Conservation (phyloP, 169 alveolate genomes). For the Plasmodium coatneyi region DNA sequence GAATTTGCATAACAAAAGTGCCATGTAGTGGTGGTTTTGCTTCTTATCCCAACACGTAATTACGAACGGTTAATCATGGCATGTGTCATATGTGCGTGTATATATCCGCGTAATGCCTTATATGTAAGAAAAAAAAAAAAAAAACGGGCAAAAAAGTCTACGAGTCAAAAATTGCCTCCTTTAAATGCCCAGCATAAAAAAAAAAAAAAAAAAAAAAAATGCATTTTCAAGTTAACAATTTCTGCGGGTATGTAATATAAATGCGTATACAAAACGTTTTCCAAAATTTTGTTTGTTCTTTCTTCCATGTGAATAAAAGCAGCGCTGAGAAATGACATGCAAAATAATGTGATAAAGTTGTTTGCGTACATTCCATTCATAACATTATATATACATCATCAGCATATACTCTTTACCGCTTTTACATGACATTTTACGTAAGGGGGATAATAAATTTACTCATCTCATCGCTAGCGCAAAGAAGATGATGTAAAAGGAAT, state of each 20-base stretch:
- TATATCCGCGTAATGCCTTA: neutral
- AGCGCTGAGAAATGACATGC: slow-evolving; percentile 5
- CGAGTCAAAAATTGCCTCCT: neutral
- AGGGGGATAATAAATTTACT: neutral
- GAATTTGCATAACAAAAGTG: neutral
- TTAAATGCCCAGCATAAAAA: neutral
- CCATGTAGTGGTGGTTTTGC: neutral
- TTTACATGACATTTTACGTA: neutral
- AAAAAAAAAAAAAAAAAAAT: neutral
- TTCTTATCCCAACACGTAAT: neutral
- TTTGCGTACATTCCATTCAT: neutral
- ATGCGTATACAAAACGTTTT: neutral
- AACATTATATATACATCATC: neutral
- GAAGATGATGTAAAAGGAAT: neutral
- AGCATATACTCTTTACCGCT: neutral
- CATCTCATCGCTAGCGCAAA: neutral
- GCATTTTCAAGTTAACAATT: neutral
- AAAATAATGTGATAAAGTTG: neutral
- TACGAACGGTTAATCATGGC: neutral
- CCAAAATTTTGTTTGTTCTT: neutral
- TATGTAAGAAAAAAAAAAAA: neutral
- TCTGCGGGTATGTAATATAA: neutral
- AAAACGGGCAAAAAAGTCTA: neutral
- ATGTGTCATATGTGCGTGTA: neutral
- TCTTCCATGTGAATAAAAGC: neutral